Percentiles rank a stretch among this genome's conserved stretches.
phyloP scores from a whole-genome alignment of 345 rosid species.

The Hirschfeldia incana region DNA sequence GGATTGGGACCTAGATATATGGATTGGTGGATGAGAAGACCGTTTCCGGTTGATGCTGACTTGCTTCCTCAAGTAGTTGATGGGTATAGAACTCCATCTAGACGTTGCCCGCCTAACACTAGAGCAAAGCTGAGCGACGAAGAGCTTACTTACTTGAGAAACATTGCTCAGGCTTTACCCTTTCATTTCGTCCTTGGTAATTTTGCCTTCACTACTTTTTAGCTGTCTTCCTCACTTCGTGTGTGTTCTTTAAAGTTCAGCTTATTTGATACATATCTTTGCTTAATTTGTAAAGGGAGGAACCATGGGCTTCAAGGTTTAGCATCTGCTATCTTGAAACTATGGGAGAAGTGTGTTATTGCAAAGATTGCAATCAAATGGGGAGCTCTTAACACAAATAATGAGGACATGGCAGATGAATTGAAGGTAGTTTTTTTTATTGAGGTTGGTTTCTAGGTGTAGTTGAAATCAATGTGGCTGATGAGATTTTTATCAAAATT shows the following conservation, averaged over 20 bases:
- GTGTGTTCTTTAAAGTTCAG: neutral
- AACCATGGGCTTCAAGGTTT: constrained; percentile 80
- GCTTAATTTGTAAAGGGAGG: constrained; percentile 54
- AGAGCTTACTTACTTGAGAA: constrained; percentile 75
- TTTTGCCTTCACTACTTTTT: neutral
- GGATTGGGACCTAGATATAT: constrained; percentile 81
- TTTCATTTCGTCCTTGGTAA: constrained; percentile 91
- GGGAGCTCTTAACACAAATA: constrained; percentile 72
- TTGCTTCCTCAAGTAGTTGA: constrained; percentile 68
- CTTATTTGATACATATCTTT: neutral
- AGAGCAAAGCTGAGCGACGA: constrained; percentile 54
- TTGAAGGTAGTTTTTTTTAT: constrained; percentile 52
- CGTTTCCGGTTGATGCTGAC: constrained; percentile 87
- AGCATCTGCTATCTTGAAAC: constrained; percentile 71
- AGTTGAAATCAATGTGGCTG: constrained; percentile 6
- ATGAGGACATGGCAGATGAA: constrained; percentile 80
- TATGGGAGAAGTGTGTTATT: constrained; percentile 76
- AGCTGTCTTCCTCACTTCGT: constrained; percentile 8
- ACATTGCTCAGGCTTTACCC: constrained; percentile 66
- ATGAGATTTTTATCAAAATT: constrained; percentile 1
- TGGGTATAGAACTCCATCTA: constrained; percentile 64
- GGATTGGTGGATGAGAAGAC: constrained; percentile 96
- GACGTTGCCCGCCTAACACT: constrained; percentile 62
- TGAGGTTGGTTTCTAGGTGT: neutral
- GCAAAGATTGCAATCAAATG: constrained; percentile 86